Conservation (phyloP, 441 rosid species). For the Brassica hybrid region DNA sequence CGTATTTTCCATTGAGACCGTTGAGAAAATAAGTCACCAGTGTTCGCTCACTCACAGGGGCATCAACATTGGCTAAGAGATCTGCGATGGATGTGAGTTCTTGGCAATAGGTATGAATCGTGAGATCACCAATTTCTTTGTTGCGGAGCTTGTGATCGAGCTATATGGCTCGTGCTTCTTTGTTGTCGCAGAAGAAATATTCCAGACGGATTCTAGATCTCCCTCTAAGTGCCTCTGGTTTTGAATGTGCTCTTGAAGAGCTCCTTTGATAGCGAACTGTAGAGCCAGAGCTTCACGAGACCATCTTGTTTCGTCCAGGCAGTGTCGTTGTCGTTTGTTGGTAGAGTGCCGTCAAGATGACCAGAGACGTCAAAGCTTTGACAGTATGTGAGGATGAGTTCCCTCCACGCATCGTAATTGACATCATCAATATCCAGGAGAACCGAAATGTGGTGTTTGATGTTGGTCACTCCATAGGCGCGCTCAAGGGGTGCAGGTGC, state of each 20-base stretch:
- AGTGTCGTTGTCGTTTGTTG: background rate
- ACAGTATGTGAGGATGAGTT: background rate
- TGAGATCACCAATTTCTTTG: background rate
- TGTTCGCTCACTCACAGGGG: background rate
- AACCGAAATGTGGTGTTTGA: background rate
- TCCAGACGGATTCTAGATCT: background rate
- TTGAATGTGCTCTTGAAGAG: background rate
- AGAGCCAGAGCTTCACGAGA: background rate
- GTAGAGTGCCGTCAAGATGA: background rate
- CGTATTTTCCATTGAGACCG: background rate
- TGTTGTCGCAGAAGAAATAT: background rate
- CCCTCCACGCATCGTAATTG: background rate
- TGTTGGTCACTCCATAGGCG: background rate
- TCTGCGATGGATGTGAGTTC: background rate
- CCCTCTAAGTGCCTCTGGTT: background rate
- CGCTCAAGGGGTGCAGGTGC: background rate
- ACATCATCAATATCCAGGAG: background rate
- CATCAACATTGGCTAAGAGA: background rate
- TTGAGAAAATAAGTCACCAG: background rate
- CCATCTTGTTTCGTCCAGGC: background rate
- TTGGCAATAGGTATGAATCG: background rate
- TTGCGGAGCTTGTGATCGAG: background rate
- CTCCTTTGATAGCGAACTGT: background rate
- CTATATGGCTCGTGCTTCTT: background rate
- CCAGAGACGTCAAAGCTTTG: background rate